A percentile compares a stretch with the other conserved stretches of the same genome.
Conservation (phyloP, 257 asterid species). For the Nicotiana undulata region DNA sequence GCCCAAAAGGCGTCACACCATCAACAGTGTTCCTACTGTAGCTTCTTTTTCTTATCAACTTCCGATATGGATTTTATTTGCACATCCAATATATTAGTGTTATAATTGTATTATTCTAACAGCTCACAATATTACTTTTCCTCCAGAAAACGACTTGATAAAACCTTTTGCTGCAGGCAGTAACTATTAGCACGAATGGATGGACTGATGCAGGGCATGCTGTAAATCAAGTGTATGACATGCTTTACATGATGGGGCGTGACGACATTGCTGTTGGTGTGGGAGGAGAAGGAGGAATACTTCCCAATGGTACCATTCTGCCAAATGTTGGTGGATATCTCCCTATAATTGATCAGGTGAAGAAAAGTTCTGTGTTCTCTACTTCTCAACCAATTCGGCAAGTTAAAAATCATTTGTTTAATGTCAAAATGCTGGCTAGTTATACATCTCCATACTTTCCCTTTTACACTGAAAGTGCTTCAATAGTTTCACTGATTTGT, state of each 20-base stretch:
- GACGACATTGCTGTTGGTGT: slow-evolving; percentile 81
- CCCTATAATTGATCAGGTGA: slow-evolving; percentile 82
- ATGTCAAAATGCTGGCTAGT: not conserved
- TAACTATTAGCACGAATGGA: slow-evolving; percentile 61
- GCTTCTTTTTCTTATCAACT: not conserved
- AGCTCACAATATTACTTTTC: not conserved
- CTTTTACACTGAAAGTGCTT: not conserved
- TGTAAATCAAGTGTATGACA: slow-evolving; percentile 68
- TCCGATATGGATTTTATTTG: not conserved
- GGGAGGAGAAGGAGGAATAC: slow-evolving; percentile 90
- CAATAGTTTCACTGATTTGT: not conserved
- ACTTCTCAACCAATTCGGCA: not conserved
- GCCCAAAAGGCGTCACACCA: not conserved
- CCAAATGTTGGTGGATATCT: slow-evolving; percentile 85
- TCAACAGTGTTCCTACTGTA: too few species aligned
- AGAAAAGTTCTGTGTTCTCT: not conserved
- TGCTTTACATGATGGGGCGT: slow-evolving; percentile 90
- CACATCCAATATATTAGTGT: not conserved
- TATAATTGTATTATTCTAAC: not conserved
- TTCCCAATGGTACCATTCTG: slow-evolving; percentile 55
- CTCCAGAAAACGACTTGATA: not conserved
- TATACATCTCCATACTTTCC: not conserved
- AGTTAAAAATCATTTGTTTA: not conserved
- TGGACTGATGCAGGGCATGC: slow-evolving; percentile 80
- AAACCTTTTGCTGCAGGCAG: slow-evolving; percentile 42